Percentiles rank a stretch among this genome's conserved stretches.
phyloP scores from a whole-genome alignment of 2,329 filamentous ascomycete species.

The Aureobasidium uvarum region DNA sequence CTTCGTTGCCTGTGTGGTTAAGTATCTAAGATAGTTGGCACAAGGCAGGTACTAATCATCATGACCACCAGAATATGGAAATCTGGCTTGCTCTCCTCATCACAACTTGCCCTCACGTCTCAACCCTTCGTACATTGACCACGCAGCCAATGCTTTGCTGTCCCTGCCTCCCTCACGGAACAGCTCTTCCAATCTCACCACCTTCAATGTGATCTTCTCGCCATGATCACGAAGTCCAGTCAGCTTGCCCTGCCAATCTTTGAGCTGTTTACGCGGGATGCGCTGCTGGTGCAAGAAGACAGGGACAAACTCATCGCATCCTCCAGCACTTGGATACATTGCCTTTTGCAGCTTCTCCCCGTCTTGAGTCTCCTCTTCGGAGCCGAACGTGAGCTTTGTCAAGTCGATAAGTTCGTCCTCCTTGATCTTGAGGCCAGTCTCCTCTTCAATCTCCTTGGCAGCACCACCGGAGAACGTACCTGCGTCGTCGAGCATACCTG shows the following conservation, averaged over 20 bases:
- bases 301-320: conserved; percentile 59
- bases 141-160: conserved; percentile 56
- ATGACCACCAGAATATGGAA: not conserved
- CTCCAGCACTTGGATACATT: conserved; percentile 56
- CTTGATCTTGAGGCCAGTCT: conserved; percentile 54
- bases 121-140: conserved; percentile 56
- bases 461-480: conserved; percentile 56
- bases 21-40: not conserved
- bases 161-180: conserved; percentile 58
- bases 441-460: conserved; percentile 58
- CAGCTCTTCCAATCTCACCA: conserved; percentile 51
- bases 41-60: not conserved
- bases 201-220: conserved; percentile 59
- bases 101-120: conserved; percentile 48
- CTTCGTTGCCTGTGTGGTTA: not conserved
- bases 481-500: conserved; percentile 59
- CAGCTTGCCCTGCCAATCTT: conserved; percentile 52
- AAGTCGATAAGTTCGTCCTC: conserved; percentile 54
- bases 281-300: conserved; percentile 57
- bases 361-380: conserved; percentile 22
- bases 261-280: conserved; percentile 49
- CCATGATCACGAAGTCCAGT: conserved; percentile 56
- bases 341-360: conserved; percentile 48
- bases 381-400: conserved; percentile 50
- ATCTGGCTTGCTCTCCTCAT: not conserved